phyloP scores from a whole-genome alignment of 106 monocot species.

The Dendrobium catenatum region DNA sequence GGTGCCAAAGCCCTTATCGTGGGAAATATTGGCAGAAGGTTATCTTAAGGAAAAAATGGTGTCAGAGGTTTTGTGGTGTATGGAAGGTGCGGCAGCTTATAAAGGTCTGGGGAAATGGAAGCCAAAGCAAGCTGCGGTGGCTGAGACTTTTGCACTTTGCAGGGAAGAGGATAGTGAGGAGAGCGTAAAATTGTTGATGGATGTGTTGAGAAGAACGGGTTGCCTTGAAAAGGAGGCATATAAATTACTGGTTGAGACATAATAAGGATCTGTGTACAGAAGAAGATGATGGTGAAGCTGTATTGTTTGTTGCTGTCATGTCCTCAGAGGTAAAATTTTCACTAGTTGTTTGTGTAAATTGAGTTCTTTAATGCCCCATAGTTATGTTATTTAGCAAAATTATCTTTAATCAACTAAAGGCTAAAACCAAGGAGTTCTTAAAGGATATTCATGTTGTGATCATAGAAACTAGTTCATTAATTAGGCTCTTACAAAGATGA shows the following conservation, averaged over 20 bases:
- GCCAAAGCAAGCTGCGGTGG: slow-evolving; percentile 47
- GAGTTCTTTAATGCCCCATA: neutral
- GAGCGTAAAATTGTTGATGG: slow-evolving; percentile 23
- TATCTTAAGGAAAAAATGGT: slow-evolving; percentile 38
- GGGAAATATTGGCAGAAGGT: slow-evolving; percentile 77
- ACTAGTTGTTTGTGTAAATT: neutral
- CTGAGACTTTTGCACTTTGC: slow-evolving; percentile 43
- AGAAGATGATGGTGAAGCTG: neutral
- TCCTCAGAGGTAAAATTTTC: neutral
- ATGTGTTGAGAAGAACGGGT: slow-evolving; percentile 35
- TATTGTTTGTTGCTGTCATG: neutral
- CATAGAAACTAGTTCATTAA: too few species aligned
- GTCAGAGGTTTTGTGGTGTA: slow-evolving; percentile 41
- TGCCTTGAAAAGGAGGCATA: slow-evolving; percentile 59
- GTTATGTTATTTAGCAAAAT: neutral
- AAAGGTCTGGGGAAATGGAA: slow-evolving; percentile 42
- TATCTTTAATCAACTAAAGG: too few species aligned
- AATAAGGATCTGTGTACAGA: neutral
- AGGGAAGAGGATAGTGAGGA: slow-evolving; percentile 28
- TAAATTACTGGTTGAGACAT: slow-evolving; percentile 28
- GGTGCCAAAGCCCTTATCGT: slow-evolving; percentile 58
- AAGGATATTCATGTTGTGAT: too few species aligned
- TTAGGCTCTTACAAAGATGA: too few species aligned
- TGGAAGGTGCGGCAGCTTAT: slow-evolving; percentile 49
- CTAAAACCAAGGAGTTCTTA: too few species aligned